Conservation (phyloP, 1,284 basidiomycete species). For the Pterula multifida region DNA sequence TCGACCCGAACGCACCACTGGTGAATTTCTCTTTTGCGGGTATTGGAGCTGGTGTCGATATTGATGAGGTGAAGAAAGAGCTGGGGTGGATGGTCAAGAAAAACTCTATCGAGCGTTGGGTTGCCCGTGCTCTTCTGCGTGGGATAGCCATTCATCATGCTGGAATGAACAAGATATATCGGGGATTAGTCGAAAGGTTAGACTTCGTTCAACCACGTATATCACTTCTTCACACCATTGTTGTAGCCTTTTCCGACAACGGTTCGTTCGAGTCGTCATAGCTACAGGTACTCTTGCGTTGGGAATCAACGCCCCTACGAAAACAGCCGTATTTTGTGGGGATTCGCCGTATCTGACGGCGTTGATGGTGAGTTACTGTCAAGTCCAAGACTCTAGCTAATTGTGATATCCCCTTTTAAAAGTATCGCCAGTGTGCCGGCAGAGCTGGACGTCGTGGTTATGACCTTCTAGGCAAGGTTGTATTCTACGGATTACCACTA, state of each 20-base stretch:
- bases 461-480: conserved; percentile 56
- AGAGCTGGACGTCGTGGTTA: conserved; percentile 59
- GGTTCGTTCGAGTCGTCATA: conserved; percentile 51
- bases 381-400: background rate
- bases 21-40: conserved; percentile 49
- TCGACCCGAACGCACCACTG: conserved; percentile 45
- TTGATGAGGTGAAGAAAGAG: conserved; percentile 34
- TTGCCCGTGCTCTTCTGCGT: conserved; percentile 33
- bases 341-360: conserved; percentile 58
- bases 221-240: background rate
- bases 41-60: conserved; percentile 30
- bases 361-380: conserved; percentile 32
- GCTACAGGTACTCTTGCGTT: conserved; percentile 59
- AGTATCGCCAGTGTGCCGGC: conserved; percentile 65
- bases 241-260: conserved; percentile 42
- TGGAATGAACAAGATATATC: conserved; percentile 55
- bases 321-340: conserved; percentile 53
- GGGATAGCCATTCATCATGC: conserved; percentile 61
- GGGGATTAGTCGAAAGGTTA: conserved; percentile 49
- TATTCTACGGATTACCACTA: conserved; percentile 57
- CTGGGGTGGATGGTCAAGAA: conserved; percentile 21
- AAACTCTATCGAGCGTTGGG: conserved; percentile 27
- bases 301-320: conserved; percentile 63
- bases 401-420: conserved; percentile 3
- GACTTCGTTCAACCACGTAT: conserved; percentile 5